These are phyloP conservation scores for Rhizopogon vulgaris DNA, from an alignment of 768 basidiomycete genomes.

Conservation along the genomic window DNA sequence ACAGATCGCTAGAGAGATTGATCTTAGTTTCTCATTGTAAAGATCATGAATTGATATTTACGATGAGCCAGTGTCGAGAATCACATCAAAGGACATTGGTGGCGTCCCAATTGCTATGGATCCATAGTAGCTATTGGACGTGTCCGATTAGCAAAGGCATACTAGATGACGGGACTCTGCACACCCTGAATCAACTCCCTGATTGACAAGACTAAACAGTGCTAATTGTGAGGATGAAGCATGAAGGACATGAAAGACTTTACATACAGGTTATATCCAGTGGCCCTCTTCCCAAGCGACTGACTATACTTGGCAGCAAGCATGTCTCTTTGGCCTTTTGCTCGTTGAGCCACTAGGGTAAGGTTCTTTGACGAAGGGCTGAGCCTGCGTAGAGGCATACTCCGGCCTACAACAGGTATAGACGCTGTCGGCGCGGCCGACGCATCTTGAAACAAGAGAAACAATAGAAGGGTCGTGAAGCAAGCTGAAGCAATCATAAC, in stretches of 20 bases:
- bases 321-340: slow-evolving; percentile 32
- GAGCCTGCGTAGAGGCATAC: background rate
- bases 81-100: slow-evolving; percentile 34
- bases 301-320: slow-evolving; percentile 37
- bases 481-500: background rate
- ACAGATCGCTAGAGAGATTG: slow-evolving; percentile 29
- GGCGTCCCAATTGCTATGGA: slow-evolving; percentile 34
- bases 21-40: background rate
- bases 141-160: background rate
- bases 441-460: background rate
- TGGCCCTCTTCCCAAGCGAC: slow-evolving; percentile 27
- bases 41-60: background rate
- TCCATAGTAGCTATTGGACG: slow-evolving; percentile 16
- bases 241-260: background rate
- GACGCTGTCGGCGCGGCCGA: background rate
- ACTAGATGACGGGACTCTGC: slow-evolving; percentile 1
- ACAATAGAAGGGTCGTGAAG: background rate
- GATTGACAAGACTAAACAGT: slow-evolving; percentile 44
- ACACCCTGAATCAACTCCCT: slow-evolving; percentile 57
- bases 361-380: background rate
- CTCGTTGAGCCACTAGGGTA: slow-evolving; percentile 17
- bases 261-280: slow-evolving; percentile 44
- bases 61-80: slow-evolving; percentile 40
- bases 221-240: background rate
- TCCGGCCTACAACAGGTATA: background rate